Base-by-base conservation (phyloP, 2,329 filamentous ascomycete species). In the Pseudogymnoascus pannorum region DNA sequence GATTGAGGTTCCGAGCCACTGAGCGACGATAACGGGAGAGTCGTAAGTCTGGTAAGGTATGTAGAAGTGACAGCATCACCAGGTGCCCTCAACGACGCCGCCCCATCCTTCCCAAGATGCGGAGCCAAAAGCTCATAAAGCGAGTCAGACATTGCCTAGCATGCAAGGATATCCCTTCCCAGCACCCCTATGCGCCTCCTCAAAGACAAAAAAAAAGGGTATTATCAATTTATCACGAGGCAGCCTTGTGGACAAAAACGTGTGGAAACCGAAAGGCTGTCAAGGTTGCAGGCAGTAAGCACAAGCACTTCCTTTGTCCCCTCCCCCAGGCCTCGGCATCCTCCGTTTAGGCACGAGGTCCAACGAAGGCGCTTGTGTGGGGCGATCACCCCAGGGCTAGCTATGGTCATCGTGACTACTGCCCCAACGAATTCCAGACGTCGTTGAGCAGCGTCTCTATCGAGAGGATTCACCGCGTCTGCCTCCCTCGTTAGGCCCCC, bases 41-140 rank as follows among this genome's bases (percentile, higher is more conserved):
- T 89, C 5, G 89, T 86, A 51, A 97, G 80, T 64, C 87, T 85
- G 63, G 85, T 81, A 54, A 97, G 85, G 73, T 97, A 99, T 59
- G 82, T 79, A 59, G 84, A 77, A 9, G 84, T 84, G 36, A 79
- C 76, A 8, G 79, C 72, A 71, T 88, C 81, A 33, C 70, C 63
- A 62, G 68, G 60, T 16, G 16, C 1, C 7, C 12, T 33, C 35
- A 58, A 22, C n/a, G 54, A 58, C 57, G 68, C 64, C 58, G 75
- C 70, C 31, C 73, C 72, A 22, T 76, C 75, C 38, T 73, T 71
- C 68, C 82, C 77, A 64, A 87, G 77, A 71, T 87, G 82, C 24
- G 87, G 84, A 60, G 78, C 75, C 44, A 94, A 79, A 42, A 94
- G 79, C 62, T 94, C 90, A 69, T 90, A 87, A 38, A 95, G 79